A percentile compares a stretch with the other conserved stretches of the same genome.
phyloP scores from a whole-genome alignment of 345 rosid genomes.

The Gossypium mustelinum region DNA sequence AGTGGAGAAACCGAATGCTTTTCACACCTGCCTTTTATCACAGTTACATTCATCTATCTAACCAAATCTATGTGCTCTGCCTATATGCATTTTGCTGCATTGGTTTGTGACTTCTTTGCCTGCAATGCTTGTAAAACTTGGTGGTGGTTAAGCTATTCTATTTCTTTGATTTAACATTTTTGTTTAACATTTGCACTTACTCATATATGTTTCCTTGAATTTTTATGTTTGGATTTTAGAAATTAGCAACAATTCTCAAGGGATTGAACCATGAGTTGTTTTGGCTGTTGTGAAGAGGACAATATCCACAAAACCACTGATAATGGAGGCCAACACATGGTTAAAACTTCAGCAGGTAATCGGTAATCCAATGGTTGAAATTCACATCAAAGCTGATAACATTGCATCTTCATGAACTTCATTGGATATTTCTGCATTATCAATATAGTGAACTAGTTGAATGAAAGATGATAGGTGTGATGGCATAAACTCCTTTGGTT shows the following conservation, averaged over 20 bases:
- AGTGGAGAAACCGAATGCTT: neutral
- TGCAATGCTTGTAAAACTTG: neutral
- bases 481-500: neutral
- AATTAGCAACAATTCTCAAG: slow-evolving; percentile 13
- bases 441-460: neutral
- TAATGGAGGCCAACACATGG: slow-evolving; percentile 50
- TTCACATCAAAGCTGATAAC: neutral
- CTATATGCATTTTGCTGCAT: neutral
- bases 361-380: slow-evolving; percentile 37
- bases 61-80: neutral
- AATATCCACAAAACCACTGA: slow-evolving; percentile 65
- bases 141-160: neutral
- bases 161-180: neutral
- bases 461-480: neutral
- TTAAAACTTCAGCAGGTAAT: slow-evolving; percentile 65
- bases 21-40: neutral
- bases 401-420: neutral
- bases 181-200: neutral
- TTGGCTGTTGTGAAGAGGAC: slow-evolving; percentile 76
- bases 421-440: neutral
- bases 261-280: slow-evolving; percentile 68
- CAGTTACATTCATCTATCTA: neutral
- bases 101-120: neutral
- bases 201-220: neutral
- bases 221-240: neutral